phyloP scores from a whole-genome alignment of 352 stramenopile species.

The Phytophthora pini region DNA sequence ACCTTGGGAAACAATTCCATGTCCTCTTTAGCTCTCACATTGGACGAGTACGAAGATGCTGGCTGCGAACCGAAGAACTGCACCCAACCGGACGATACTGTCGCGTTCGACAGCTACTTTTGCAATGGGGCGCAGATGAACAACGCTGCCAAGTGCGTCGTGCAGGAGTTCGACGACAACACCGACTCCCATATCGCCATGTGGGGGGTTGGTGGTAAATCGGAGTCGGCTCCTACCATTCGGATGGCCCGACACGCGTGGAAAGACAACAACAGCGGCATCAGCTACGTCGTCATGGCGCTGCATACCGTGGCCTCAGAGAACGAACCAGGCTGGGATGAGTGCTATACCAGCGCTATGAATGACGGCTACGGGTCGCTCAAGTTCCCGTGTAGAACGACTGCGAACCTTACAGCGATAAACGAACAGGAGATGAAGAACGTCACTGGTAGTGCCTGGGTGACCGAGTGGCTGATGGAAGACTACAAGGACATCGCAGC shows the following conservation, averaged over 20 bases:
- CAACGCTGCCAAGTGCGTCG: slow-evolving; percentile 33
- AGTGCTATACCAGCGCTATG: slow-evolving; percentile 9
- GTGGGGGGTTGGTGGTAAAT: slow-evolving; percentile 31
- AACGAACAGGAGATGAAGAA: slow-evolving; percentile 16
- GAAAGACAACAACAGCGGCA: slow-evolving; percentile 3
- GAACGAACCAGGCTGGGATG: slow-evolving; percentile 32
- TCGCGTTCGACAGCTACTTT: slow-evolving; percentile 13
- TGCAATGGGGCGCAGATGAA: slow-evolving; percentile 52
- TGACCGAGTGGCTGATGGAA: slow-evolving; percentile 34
- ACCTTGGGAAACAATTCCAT: slow-evolving; percentile 29
- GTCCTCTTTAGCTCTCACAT: slow-evolving; percentile 33
- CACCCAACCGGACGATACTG: slow-evolving; percentile 21
- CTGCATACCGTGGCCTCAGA: slow-evolving; percentile 23
- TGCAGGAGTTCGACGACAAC: slow-evolving; percentile 24
- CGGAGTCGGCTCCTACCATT: background rate
- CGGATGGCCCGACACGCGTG: slow-evolving; percentile 30
- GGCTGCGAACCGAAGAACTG: slow-evolving; percentile 33
- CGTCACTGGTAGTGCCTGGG: slow-evolving; percentile 20
- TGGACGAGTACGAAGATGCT: slow-evolving; percentile 22
- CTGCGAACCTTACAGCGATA: slow-evolving; percentile 10
- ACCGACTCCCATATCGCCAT: slow-evolving; percentile 26
- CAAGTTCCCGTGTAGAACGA: slow-evolving; percentile 43
- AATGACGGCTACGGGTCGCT: slow-evolving; percentile 36
- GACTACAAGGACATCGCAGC: slow-evolving; percentile 13
- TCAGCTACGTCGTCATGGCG: slow-evolving; percentile 29